Percentiles rank a stretch among this genome's conserved stretches.
Conservation (phyloP, 306 rosid species). For the Cicer judaicum region DNA sequence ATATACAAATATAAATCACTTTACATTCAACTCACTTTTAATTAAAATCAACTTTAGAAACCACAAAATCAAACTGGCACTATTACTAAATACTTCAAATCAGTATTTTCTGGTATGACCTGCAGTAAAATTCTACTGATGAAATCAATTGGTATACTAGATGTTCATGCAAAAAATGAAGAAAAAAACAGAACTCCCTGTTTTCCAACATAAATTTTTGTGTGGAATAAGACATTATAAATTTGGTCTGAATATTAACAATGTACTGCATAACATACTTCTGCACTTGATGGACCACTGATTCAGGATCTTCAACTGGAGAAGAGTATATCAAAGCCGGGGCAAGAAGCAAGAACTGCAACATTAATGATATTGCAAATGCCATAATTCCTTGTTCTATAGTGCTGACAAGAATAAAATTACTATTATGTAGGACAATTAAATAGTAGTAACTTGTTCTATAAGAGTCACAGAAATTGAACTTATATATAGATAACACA, state of each 20-base stretch:
- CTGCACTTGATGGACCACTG: slow-evolving; percentile 63
- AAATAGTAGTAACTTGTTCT: slow-evolving; percentile 37
- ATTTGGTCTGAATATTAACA: neutral
- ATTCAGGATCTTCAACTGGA: slow-evolving; percentile 61
- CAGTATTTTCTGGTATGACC: no score
- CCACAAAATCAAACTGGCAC: no score
- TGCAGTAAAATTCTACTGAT: no score
- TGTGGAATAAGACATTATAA: neutral
- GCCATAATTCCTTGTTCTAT: slow-evolving; percentile 48
- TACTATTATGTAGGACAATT: slow-evolving; percentile 17
- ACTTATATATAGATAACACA: slow-evolving; percentile 53
- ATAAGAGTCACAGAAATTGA: slow-evolving; percentile 37
- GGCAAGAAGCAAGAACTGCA: slow-evolving; percentile 46
- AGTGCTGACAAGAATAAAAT: slow-evolving; percentile 7
- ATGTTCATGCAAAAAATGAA: no score
- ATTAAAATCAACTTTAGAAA: no score
- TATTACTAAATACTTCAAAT: no score
- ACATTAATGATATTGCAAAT: slow-evolving; percentile 47
- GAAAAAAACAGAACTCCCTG: neutral
- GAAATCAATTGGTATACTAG: no score
- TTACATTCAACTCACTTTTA: no score
- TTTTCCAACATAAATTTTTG: neutral
- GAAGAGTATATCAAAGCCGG: slow-evolving; percentile 53
- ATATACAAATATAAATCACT: no score
- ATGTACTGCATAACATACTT: slow-evolving; percentile 50